These are phyloP conservation scores for Patellifolia procumbens DNA, from an alignment of 179 eudicot species.

Conservation along the genomic window DNA sequence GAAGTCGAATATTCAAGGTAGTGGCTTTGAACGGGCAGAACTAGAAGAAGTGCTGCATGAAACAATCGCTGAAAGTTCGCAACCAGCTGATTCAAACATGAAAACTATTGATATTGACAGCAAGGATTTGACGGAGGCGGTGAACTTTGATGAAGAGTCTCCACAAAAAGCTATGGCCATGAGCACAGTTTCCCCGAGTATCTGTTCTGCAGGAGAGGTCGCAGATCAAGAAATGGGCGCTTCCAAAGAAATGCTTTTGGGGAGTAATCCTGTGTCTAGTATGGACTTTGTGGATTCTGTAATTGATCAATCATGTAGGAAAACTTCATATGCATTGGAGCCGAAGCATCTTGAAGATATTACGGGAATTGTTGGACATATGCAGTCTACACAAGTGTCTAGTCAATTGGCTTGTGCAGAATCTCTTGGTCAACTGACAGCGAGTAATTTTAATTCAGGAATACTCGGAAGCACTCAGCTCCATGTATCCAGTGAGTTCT, in stretches of 20 bases:
- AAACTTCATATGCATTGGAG: conserved; percentile 19
- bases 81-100: conserved; percentile 30
- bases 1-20: conserved; percentile 26
- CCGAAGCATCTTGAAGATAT: conserved; percentile 27
- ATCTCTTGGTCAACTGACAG: conserved; percentile 17
- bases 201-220: conserved; percentile 11
- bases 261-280: conserved; percentile 21
- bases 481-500: conserved; percentile 20
- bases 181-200: background rate
- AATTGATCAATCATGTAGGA: conserved; percentile 16
- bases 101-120: conserved; percentile 19
- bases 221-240: conserved; percentile 24
- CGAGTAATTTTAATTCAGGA: conserved; percentile 21
- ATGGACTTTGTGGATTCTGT: conserved; percentile 18
- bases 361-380: conserved; percentile 19
- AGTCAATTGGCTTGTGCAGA: conserved; percentile 37
- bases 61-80: conserved; percentile 21
- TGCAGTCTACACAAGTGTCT: conserved; percentile 31
- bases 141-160: background rate
- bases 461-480: conserved; percentile 16
- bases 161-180: conserved; percentile 6
- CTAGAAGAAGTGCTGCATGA: conserved; percentile 32
- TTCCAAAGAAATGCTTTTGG: conserved; percentile 17
- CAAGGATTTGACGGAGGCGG: conserved; percentile 23
- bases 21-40: conserved; percentile 32